A percentile compares a stretch with the other conserved stretches of the same genome.
These are phyloP conservation scores for Anastatica hierochuntica DNA, from an alignment of 345 rosid genomes.

Conservation along the genomic window DNA sequence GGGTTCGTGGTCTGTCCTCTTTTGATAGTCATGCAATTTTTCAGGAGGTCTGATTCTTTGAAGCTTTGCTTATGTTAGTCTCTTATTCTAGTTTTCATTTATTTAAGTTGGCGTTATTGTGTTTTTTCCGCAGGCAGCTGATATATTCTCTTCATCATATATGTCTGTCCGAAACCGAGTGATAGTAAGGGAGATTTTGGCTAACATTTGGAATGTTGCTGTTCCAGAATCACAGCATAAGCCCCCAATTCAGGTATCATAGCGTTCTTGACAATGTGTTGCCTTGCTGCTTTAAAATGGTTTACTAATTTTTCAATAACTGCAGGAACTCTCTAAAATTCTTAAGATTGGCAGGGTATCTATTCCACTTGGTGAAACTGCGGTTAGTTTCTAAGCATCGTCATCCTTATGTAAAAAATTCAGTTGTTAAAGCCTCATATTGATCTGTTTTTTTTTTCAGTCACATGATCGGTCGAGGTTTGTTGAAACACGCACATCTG, in stretches of 20 bases:
- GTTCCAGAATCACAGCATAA: constrained; percentile 36
- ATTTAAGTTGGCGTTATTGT: constrained; percentile 1
- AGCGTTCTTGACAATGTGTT: constrained; percentile 13
- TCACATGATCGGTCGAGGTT: constrained; percentile 41
- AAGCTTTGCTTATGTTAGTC: not conserved
- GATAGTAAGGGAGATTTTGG: constrained; percentile 44
- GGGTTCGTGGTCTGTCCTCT: constrained; percentile 49
- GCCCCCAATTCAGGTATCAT: constrained; percentile 70
- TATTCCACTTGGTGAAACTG: constrained; percentile 39
- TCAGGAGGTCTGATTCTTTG: constrained; percentile 52
- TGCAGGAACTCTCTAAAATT: constrained; percentile 44
- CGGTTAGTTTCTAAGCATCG: constrained; percentile 31
- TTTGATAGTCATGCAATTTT: constrained; percentile 42
- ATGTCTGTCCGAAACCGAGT: constrained; percentile 41
- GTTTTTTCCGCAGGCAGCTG: constrained; percentile 53
- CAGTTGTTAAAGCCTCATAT: constrained; percentile 3
- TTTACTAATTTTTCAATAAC: constrained; percentile 17
- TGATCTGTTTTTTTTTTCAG: constrained; percentile 36
- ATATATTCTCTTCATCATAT: constrained; percentile 60
- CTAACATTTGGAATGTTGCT: constrained; percentile 54
- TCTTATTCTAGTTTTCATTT: constrained; percentile 5
- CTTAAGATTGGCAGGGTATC: constrained; percentile 68
- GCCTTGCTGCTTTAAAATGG: constrained; percentile 15
- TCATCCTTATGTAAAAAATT: constrained; percentile 12
- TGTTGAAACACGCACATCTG: constrained; percentile 68